A percentile compares a stretch with the other conserved stretches of the same genome.
phyloP scores from a whole-genome alignment of 1,284 basidiomycete species.

The Apiotrichum domesticum region DNA sequence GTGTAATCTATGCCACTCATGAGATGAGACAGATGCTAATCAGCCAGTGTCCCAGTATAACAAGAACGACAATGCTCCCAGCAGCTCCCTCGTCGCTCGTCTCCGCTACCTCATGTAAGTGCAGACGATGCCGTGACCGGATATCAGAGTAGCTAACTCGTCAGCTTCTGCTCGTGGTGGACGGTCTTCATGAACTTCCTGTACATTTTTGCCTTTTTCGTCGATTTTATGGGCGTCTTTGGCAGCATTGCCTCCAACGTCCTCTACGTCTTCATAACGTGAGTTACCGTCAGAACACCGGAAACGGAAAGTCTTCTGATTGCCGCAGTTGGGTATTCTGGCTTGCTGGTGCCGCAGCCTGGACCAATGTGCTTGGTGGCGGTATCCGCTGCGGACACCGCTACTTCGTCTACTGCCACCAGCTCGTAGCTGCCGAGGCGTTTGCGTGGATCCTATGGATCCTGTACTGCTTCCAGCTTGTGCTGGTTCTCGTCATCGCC shows the following conservation, averaged over 20 bases:
- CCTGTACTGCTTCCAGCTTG: slow-evolving; percentile 13
- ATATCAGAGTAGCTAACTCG: neutral
- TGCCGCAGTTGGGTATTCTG: slow-evolving; percentile 45
- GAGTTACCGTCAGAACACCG: slow-evolving; percentile 9
- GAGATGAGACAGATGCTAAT: neutral
- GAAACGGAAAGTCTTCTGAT: neutral
- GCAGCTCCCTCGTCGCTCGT: slow-evolving; percentile 36
- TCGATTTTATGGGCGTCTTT: slow-evolving; percentile 25
- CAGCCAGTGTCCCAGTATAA: slow-evolving; percentile 29
- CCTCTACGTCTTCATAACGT: slow-evolving; percentile 43
- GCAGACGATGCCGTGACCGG: neutral
- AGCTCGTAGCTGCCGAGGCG: slow-evolving; percentile 41
- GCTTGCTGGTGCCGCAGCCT: slow-evolving; percentile 40
- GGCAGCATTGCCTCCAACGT: slow-evolving; percentile 38
- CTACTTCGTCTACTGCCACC: slow-evolving; percentile 34
- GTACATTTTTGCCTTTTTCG: slow-evolving; percentile 43
- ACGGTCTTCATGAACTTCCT: slow-evolving; percentile 40
- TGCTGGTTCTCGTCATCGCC: neutral
- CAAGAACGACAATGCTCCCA: slow-evolving; percentile 30
- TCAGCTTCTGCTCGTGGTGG: slow-evolving; percentile 46
- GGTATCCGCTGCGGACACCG: slow-evolving; percentile 30
- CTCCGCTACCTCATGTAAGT: slow-evolving; percentile 34
- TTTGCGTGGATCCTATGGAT: slow-evolving; percentile 48
- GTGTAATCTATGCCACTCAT: neutral
- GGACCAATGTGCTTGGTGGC: slow-evolving; percentile 40